A percentile compares a stretch with the other conserved stretches of the same genome.
Evolutionary conservation across 306 rosid species (phyloP).

Genomic region (Argentina anserina): DNA sequence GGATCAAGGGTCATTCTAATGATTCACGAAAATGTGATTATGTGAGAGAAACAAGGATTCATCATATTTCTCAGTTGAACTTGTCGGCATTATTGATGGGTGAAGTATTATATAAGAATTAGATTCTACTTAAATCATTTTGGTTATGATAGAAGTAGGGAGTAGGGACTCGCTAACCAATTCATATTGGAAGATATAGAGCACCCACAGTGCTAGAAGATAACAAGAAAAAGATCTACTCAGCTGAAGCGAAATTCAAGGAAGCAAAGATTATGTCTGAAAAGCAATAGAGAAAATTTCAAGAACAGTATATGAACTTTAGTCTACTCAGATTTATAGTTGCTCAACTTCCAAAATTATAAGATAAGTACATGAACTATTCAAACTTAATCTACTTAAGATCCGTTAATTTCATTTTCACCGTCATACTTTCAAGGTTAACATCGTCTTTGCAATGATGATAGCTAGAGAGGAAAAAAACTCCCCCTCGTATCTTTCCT

Average conservation of each 20-base stretch:
- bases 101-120: not conserved
- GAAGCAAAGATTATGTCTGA: conserved; percentile 14
- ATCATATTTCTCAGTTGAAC: not conserved
- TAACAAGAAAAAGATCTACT: not conserved
- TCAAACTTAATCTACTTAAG: too few species aligned
- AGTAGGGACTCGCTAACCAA: not conserved
- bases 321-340: too few species aligned
- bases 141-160: conserved; percentile 12
- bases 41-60: not conserved
- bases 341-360: too few species aligned
- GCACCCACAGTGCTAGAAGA: not conserved
- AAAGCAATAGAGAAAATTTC: too few species aligned
- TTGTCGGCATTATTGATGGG: not conserved
- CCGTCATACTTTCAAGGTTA: too few species aligned
- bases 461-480: too few species aligned
- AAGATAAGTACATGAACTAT: too few species aligned
- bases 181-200: not conserved
- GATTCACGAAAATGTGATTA: not conserved
- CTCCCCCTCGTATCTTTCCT: too few species aligned
- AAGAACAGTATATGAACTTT: too few species aligned
- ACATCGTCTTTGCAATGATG: too few species aligned
- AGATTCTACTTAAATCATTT: not conserved
- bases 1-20: not conserved
- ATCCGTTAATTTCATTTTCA: too few species aligned
- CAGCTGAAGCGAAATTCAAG: conserved; percentile 20